Base-by-base conservation (phyloP, 495 filamentous ascomycete genomes). In the Tuber brumale region DNA sequence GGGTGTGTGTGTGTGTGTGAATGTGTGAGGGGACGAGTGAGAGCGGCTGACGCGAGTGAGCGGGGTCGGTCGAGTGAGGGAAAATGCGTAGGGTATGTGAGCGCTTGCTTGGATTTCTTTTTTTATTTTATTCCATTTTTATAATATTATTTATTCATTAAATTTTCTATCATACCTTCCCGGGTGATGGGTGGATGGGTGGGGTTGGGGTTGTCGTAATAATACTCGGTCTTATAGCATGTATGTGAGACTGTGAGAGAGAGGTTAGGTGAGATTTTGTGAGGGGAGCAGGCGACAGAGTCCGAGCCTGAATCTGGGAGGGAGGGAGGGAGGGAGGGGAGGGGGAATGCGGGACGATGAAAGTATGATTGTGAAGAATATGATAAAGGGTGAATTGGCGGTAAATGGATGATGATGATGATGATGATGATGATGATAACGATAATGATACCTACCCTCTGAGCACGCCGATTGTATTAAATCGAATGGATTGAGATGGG, bases 21-120 rank as follows among this genome's bases (percentile, higher is more conserved):
- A 14, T 14, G 57, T 31, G 57, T 27, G 57, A 66, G 57, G 57
- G 57, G 57, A n/a, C 57, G 57, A 66, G 57, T 66, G 57, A 66
- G 57, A 66, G 27, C 57, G 57, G 57, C 57, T 66, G 57, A 66
- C 57, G 57, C 57, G 57, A 66, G 57, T 66, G 57, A 66, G 57
- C 57, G 57, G 57, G 57, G 57, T 66, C 57, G 57, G 57, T 66
- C 57, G 57, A 66, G 57, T 66, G 57, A 66, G 57, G 57, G 57
- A 31, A 66, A 66, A 66, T 66, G 57, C 57, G 57, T 31, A 66
- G 21, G 57, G 57, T 16, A 4, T 12, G 57, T 66, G 23, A 21
- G 9, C n/a, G 27, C 57, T 66, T 66, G n/a, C 12, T 6, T 66
- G 48, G 1, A 57, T 31, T 66, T 31, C 12, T 66, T 66, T 66